Percentiles rank a stretch among this genome's conserved stretches.
Evolutionary conservation across 805 yeast species (phyloP).

Genomic region (Candida anglica): DNA sequence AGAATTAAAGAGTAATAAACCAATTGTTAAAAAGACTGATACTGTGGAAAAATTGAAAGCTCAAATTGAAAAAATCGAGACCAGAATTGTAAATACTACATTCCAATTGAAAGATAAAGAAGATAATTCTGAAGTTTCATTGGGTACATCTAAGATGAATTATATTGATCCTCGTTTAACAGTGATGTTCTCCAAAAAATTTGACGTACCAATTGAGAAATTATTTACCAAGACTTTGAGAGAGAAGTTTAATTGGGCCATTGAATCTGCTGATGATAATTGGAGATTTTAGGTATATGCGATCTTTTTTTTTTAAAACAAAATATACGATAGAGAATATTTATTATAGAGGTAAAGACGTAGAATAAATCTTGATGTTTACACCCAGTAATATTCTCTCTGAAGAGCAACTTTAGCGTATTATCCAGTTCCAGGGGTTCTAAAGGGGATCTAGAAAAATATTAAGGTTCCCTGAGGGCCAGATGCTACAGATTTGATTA

Average conservation of each 20-base stretch:
- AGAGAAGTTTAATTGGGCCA: constrained; percentile 95
- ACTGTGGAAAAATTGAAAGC: constrained; percentile 67
- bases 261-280: constrained; percentile 80
- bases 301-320: too few species aligned
- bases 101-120: constrained; percentile 87
- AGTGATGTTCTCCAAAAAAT: constrained; percentile 84
- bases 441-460: too few species aligned
- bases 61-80: constrained; percentile 70
- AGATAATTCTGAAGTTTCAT: constrained; percentile 88
- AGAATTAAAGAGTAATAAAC: constrained; percentile 59
- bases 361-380: too few species aligned
- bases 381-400: too few species aligned
- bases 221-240: constrained; percentile 86
- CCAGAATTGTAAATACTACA: constrained; percentile 62
- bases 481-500: too few species aligned
- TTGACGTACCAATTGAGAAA: constrained; percentile 85
- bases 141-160: constrained; percentile 90
- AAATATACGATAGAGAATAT: too few species aligned
- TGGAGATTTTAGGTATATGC: constrained; percentile 88
- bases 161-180: constrained; percentile 93
- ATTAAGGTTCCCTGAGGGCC: too few species aligned
- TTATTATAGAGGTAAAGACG: too few species aligned
- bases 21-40: constrained; percentile 46
- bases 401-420: too few species aligned
- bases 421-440: too few species aligned